Conservation (phyloP, 345 rosid species). For the Syzygium grande region DNA sequence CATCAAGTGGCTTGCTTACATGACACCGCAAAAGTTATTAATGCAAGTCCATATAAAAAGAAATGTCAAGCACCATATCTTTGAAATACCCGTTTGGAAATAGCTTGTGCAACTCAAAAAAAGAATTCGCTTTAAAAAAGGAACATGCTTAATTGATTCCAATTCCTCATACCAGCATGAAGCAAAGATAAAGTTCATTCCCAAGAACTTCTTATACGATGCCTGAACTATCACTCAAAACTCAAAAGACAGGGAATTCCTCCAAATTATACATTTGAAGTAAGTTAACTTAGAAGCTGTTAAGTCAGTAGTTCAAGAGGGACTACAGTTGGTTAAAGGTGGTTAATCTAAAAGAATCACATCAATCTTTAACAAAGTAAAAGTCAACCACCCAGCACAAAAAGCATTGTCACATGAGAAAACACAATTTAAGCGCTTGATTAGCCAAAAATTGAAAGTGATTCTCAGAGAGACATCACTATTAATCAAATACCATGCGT, state of each 20-base stretch:
- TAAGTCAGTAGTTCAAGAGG: neutral
- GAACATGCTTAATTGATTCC: neutral
- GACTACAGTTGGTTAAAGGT: neutral
- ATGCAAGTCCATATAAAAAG: neutral
- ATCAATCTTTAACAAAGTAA: neutral
- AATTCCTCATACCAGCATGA: neutral
- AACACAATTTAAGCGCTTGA: neutral
- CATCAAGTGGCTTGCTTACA: neutral
- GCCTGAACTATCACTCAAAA: neutral
- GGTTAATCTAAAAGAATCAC: neutral
- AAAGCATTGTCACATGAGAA: neutral
- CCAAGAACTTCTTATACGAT: neutral
- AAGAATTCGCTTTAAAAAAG: neutral
- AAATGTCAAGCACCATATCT: neutral
- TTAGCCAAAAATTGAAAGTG: neutral
- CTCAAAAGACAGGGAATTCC: neutral
- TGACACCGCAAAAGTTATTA: neutral
- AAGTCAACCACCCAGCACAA: neutral
- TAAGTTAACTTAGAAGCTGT: neutral
- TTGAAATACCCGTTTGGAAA: neutral
- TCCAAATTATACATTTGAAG: neutral
- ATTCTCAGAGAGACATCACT: neutral
- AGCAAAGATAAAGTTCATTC: neutral
- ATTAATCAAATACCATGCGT: neutral
- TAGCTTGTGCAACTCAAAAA: neutral